A percentile compares a stretch with the other conserved stretches of the same genome.
These are phyloP conservation scores for Lipomyces yamanashiensis DNA, from an alignment of 805 yeast genomes.

Conservation along the genomic window DNA sequence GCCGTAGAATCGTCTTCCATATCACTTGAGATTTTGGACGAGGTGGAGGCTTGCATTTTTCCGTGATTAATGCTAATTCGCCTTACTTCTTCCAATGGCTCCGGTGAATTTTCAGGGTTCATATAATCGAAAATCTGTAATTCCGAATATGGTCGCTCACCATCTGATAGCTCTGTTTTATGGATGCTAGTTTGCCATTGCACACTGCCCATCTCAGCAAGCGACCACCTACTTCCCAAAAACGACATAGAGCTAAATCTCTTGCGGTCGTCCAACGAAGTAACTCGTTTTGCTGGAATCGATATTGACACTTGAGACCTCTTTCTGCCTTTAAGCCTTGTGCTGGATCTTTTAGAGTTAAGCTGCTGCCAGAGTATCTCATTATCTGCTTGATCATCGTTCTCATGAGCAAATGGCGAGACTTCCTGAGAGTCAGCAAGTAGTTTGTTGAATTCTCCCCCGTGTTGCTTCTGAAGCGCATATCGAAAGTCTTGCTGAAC, in stretches of 20 bases:
- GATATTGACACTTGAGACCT: too few species aligned
- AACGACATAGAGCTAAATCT: background rate
- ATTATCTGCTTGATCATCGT: background rate
- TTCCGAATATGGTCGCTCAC: constrained; percentile 7
- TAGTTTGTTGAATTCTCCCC: constrained; percentile 19
- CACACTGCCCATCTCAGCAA: background rate
- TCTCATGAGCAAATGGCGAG: background rate
- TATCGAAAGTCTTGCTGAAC: constrained; percentile 51
- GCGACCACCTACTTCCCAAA: background rate
- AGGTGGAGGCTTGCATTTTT: background rate
- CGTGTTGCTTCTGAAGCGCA: constrained; percentile 41
- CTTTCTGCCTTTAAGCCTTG: background rate
- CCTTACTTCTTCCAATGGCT: background rate
- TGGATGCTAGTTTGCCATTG: background rate
- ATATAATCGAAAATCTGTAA: constrained; percentile 6
- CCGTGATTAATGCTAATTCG: background rate
- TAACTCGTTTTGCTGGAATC: too few species aligned
- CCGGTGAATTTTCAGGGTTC: background rate
- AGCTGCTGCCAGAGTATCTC: background rate
- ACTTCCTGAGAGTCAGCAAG: constrained; percentile 4
- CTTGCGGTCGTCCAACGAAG: background rate
- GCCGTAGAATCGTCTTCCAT: background rate
- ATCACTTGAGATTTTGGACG: background rate
- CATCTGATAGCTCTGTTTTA: too few species aligned
- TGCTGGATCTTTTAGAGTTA: background rate